A percentile compares a stretch with the other conserved stretches of the same genome.
Conservation (phyloP, 371 early-diverging fungal genomes). For the Actinomortierella ambigua region DNA sequence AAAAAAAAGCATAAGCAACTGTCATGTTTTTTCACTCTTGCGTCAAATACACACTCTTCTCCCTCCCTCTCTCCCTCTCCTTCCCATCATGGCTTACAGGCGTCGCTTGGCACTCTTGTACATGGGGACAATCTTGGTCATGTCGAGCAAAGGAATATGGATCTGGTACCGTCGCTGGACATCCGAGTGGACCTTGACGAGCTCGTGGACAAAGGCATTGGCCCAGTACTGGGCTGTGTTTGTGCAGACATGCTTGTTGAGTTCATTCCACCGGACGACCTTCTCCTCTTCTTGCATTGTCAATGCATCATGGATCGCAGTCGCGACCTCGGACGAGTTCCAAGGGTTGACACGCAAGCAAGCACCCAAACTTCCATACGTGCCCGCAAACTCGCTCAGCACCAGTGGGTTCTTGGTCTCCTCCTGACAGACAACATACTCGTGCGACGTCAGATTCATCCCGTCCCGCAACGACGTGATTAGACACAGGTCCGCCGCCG, state of each 20-base stretch:
- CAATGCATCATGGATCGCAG: conserved; percentile 82
- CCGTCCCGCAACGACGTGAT: conserved; percentile 96
- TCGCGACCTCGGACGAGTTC: conserved; percentile 85
- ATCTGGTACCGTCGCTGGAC: conserved; percentile 59
- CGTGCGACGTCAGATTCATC: conserved; percentile 97
- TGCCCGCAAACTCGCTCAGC: conserved; percentile 95
- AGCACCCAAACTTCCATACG: conserved; percentile 90
- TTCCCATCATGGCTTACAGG: conserved; percentile 56
- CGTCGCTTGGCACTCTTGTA: conserved; percentile 59
- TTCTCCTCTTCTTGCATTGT: conserved; percentile 63
- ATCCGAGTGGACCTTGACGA: conserved; percentile 62
- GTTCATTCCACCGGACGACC: conserved; percentile 60
- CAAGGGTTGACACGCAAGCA: conserved; percentile 91
- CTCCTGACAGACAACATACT: conserved; percentile 92
- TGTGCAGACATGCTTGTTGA: conserved; percentile 68
- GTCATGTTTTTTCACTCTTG: too few relatives aligned
- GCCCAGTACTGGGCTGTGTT: conserved; percentile 80
- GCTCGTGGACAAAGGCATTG: conserved; percentile 56
- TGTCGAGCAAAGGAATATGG: conserved; percentile 63
- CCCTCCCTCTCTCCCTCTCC: conserved; percentile 9
- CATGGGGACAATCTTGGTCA: conserved; percentile 48
- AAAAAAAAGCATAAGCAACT: background rate
- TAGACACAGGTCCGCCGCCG: conserved; percentile 88
- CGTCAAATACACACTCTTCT: background rate
- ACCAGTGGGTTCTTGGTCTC: conserved; percentile 86